Evolutionary conservation across 352 stramenopile genomes (phyloP), one percentile per base, ranked within the genome.

Genomic region (Peronospora tabacina): DNA sequence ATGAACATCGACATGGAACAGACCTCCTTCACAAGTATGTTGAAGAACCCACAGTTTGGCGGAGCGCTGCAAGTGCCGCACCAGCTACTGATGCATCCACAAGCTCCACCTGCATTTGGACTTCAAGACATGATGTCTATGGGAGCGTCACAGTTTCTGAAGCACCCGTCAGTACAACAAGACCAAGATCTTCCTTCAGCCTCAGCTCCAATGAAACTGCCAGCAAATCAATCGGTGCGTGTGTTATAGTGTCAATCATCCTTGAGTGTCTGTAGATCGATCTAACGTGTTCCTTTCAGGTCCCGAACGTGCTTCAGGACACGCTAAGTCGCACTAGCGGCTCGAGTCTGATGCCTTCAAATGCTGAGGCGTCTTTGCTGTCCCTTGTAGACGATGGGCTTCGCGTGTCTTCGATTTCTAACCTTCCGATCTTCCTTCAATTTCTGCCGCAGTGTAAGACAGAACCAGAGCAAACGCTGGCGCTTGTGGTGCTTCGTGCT

Each of bases 401-500:
- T 13, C 63, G 65, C 12, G 47, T 90, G 29, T 61, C 62, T 13
- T 82, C 73, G 13, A 44, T 76, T 24, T 58, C 56, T 15, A 71
- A 77, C 52, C 50, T 88, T 15, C 30, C 63, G 28, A 70, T 68
- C 28, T 88, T 90, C 42, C 59, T 90, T 15, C 68, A 82, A 36
- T 46, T 84, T 24, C 51, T 90, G 8, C 58, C 69, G 6, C 45
- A 55, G 24, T 82, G 75, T 30, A 85, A 82, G 59, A 81, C 76
- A 0, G 80, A 90, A 41, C 67, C 77, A 8, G 77, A 88, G 37
- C 66, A 86, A 55, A 79, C 80, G 3, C 52, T 88, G 3, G 73
- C 80, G 12, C 70, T 90, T 22, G 70, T 87, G 33, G 69, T 88
- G 8, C 66, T 90, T 20, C 80, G 80, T 38, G 72, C 64, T 35